Base-by-base conservation (phyloP, 2,329 filamentous ascomycete species). In the Ophiobolus disseminans region DNA sequence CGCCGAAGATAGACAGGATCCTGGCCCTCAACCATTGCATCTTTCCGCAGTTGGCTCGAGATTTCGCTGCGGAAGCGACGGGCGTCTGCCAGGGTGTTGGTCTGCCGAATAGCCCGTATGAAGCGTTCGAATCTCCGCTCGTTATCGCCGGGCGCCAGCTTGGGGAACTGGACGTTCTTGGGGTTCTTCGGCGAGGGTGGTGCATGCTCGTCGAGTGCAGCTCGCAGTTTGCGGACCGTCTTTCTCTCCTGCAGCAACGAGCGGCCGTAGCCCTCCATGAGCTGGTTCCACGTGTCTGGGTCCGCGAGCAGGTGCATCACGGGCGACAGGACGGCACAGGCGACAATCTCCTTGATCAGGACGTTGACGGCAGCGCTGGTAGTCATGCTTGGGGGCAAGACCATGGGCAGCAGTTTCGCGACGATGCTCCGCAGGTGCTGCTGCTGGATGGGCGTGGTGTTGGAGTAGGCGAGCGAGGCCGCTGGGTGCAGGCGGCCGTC, bases 241-340 rank as follows among this genome's bases (percentile, higher is more conserved):
- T 96, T 97, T 28, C 95, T 86, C 70, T 99, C 95, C 72, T 97
- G 94, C 32, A 99, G 80, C 78, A 96, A 88, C 20, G 88, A 88
- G 40, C 90, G 86, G 14, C 91, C 89, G 73, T 88, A 91, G 46
- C 87, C 92, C 73, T 97, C 93, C 81, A 97, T 91, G 50, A 96
- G 75, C 72, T 97, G 92, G 65, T 99, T 97, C 93, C 93, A 99
- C 7, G 89, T 96, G 75, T 99, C 95, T 1, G 95, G 92, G 61
- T 99, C 93, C 4, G 90, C 85, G 14, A 99, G 78, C 53, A 91
- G 78, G 62, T 88, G 86, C 68, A 97, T 81, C 17, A 95, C 77
- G 0, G 94, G 94, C 32, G 86, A 86, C 28, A 99, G 78, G 30
- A 99, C 87, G n/a, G 91, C 90, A 72, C 94, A 97, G 17, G 91